Conservation (phyloP, 2,329 filamentous ascomycete genomes). For the Colletotrichum sp. region DNA sequence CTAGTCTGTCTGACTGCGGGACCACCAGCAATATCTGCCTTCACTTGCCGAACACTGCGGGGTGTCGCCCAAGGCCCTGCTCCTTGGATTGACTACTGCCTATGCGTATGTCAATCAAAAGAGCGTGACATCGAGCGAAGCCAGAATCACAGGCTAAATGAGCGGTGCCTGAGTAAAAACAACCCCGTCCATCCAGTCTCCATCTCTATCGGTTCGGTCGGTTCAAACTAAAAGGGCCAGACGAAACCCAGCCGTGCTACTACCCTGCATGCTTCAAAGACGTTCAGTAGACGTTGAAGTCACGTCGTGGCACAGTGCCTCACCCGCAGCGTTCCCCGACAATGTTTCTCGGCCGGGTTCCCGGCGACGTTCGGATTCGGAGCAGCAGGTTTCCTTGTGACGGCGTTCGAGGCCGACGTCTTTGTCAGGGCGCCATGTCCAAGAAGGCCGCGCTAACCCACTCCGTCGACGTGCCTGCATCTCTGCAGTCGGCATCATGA, state of each 20-base stretch:
- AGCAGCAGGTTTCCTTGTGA: neutral
- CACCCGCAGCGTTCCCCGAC: neutral
- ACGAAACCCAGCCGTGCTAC: neutral
- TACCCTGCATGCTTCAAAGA: neutral
- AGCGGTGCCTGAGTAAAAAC: neutral
- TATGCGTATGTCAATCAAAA: neutral
- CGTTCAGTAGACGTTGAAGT: too few species aligned
- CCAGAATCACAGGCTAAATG: neutral
- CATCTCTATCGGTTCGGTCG: neutral
- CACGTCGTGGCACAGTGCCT: neutral
- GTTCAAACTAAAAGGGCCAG: neutral
- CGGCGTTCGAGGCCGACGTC: neutral
- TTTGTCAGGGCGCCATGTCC: neutral
- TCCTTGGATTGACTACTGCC: neutral
- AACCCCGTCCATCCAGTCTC: neutral
- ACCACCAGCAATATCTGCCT: neutral
- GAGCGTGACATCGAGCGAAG: neutral
- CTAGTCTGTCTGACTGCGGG: neutral
- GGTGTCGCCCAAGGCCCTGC: neutral
- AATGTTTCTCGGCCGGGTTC: constrained; percentile 2
- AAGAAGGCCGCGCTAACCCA: neutral
- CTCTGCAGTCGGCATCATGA: neutral
- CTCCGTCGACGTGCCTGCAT: neutral
- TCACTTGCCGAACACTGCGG: neutral
- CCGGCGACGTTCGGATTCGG: neutral